phyloP scores from a whole-genome alignment of 306 rosid species.

The Alnus rubra region DNA sequence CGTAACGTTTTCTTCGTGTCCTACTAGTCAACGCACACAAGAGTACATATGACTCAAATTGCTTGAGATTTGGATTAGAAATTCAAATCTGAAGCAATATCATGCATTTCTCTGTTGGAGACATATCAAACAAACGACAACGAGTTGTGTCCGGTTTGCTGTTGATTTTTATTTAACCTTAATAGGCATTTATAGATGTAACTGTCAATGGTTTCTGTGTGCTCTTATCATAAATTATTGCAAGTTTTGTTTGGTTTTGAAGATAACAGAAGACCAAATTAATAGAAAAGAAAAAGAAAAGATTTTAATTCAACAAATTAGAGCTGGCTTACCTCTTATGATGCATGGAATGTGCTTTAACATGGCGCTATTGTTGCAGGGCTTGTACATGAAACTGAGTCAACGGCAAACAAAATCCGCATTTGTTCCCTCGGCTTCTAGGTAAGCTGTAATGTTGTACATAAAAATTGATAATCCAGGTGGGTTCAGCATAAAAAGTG shows the following conservation, averaged over 20 bases:
- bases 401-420: slow-evolving; percentile 45
- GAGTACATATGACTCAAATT: slow-evolving; percentile 1
- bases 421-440: slow-evolving; percentile 28
- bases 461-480: not conserved
- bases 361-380: slow-evolving; percentile 57
- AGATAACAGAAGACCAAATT: not conserved
- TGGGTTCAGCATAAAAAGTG: not conserved
- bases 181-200: not conserved
- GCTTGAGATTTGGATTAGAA: not conserved
- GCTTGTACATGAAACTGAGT: slow-evolving; percentile 92
- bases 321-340: slow-evolving; percentile 4
- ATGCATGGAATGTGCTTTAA: slow-evolving; percentile 22
- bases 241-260: not conserved
- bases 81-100: not conserved
- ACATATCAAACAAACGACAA: not conserved
- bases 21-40: slow-evolving; percentile 15
- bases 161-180: not conserved
- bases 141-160: not conserved
- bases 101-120: not conserved
- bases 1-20: slow-evolving; percentile 43
- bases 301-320: not conserved
- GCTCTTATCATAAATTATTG: not conserved
- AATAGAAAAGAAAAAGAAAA: not conserved
- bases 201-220: not conserved
- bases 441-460: slow-evolving; percentile 29